Percentiles rank a stretch among this genome's conserved stretches.
phyloP scores from a whole-genome alignment of 257 asterid species.

The Ehretia macrophylla region DNA sequence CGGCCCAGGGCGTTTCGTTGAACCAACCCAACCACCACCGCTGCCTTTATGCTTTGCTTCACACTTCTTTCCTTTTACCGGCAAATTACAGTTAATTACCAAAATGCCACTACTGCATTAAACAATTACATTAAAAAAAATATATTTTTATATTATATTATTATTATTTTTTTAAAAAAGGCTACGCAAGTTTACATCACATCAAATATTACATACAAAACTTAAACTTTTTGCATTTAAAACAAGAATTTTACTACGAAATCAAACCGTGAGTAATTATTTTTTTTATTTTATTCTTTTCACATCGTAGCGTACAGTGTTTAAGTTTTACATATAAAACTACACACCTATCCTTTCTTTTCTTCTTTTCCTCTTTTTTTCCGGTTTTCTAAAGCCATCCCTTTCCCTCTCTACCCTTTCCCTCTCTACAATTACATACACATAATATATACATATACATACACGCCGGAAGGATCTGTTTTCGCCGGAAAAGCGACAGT shows the following conservation, averaged over 20 bases:
- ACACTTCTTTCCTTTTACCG: slow-evolving; percentile 34
- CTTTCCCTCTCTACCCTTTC: slow-evolving; percentile 40
- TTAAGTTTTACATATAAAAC: slow-evolving; percentile 19
- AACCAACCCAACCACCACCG: slow-evolving; percentile 73
- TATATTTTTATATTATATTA: too few relatives aligned
- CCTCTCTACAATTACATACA: slow-evolving; percentile 26
- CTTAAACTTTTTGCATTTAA: too few relatives aligned
- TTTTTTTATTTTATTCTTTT: neutral
- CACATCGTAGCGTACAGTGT: neutral
- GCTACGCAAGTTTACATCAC: too few relatives aligned
- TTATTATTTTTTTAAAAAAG: too few relatives aligned
- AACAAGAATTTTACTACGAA: too few relatives aligned
- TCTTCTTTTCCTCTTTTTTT: slow-evolving; percentile 32
- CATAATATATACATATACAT: slow-evolving; percentile 4
- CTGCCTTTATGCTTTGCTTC: slow-evolving; percentile 27
- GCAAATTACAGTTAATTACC: slow-evolving; percentile 1
- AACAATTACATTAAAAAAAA: too few relatives aligned
- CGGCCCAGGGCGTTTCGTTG: slow-evolving; percentile 37
- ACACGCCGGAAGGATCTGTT: slow-evolving; percentile 41
- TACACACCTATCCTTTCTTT: slow-evolving; percentile 34
- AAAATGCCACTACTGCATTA: too few relatives aligned
- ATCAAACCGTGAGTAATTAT: too few relatives aligned
- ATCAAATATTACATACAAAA: too few relatives aligned
- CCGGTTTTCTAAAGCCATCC: slow-evolving; percentile 54
- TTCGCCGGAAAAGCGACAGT: neutral